Evolutionary conservation across 176 grass and related monocot genomes (phyloP).

Genomic region (Oryza meridionalis): DNA sequence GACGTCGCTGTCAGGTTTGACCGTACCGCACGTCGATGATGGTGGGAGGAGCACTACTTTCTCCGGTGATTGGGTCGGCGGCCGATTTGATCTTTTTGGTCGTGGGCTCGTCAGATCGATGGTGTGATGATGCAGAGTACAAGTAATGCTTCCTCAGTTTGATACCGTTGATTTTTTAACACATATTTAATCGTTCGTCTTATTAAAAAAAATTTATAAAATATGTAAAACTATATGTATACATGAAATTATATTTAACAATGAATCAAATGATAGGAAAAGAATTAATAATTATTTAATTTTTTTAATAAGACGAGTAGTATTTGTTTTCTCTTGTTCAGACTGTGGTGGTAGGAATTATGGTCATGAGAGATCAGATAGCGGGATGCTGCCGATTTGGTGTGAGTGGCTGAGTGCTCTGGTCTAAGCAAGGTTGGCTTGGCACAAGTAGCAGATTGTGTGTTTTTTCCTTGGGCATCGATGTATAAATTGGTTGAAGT

Average conservation of each 20-base stretch:
- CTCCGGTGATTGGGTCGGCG: slow-evolving; percentile 19
- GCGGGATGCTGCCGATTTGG: background rate
- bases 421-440: background rate
- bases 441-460: background rate
- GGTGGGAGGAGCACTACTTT: background rate
- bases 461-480: background rate
- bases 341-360: background rate
- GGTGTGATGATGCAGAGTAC: too few species aligned
- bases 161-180: too few species aligned
- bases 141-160: too few species aligned
- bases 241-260: too few species aligned
- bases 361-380: background rate
- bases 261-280: too few species aligned
- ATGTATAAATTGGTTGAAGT: too few species aligned
- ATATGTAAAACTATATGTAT: too few species aligned
- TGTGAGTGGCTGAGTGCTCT: background rate
- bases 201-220: too few species aligned
- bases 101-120: too few species aligned
- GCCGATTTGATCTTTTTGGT: background rate
- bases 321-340: background rate
- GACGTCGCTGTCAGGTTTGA: slow-evolving; percentile 40
- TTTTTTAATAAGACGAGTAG: too few species aligned
- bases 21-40: slow-evolving; percentile 29
- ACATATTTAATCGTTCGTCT: too few species aligned
- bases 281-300: too few species aligned